Evolutionary conservation across 169 alveolate genomes (phyloP), one percentile per base, ranked within the genome.

Genomic region (Plasmodium vivax): DNA sequence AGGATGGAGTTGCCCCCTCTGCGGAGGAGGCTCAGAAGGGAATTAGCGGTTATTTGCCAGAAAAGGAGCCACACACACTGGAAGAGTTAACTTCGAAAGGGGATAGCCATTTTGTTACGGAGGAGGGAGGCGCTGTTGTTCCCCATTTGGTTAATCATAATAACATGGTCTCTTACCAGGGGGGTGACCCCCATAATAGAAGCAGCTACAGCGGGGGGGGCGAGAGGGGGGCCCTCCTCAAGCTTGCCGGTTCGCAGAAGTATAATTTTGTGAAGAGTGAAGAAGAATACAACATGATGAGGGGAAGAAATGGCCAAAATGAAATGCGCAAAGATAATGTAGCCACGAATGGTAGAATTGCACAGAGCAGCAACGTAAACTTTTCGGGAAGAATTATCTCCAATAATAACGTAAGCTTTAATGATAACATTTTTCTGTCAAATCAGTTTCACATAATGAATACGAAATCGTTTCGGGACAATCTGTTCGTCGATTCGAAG

Each of bases 221-320:
- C 19, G 88, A 88, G 9, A 9, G 71, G 7, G 74, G 62, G 16
- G 4, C 23, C 45, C 38, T 23, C 2, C 38, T 51, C 2, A 88
- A 71, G 82, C 19, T 38, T 58, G 41, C 41, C 43, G 41, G 56
- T 5, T 90, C 94, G 23, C 14, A 90, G 32, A 90, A 90, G 38
- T 62, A 80, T 77, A 90, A 82, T n/a, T 90, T 90, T 80, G 38
- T 90, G 62, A 90, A 90, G 72, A 90, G 92, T 6, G 72, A 90
- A 34, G 91, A 79, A 34, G 80, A 90, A 43, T 90, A 90, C 47
- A 71, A 56, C 36, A 80, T 90, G 82, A 41, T 90, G 7, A 73
- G 81, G 51, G 85, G 51, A 19, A 80, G 51, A 32, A 38, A 32
- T 54, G 74, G 19, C 3, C 32, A 23, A 56, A 43, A 68, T 2